Base-by-base conservation (phyloP, 73 alveolate genomes). In the Paramecium sexaurelia region DNA sequence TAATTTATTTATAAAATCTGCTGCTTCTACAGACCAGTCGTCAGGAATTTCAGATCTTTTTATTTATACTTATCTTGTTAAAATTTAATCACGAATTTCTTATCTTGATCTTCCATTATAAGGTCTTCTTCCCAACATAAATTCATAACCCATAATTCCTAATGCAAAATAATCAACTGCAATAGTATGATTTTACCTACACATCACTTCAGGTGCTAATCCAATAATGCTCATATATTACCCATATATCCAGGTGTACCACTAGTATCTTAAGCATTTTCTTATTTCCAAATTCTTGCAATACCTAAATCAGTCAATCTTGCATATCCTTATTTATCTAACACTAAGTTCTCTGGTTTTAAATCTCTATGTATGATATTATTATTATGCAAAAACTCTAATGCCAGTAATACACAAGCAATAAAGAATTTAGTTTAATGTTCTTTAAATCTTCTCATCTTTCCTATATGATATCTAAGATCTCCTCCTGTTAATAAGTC, bases 181-280 rank as follows among this genome's bases (percentile, higher is more conserved):
- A 1, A 94, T 67, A 0, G 91, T 67, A 47, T 94, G 94, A 56
- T 94, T 94, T 51, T 94, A 84, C 19, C 97, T 41, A 67, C 93
- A 66, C 97, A 94, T 94, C 13, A 94, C 94, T 55, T 94, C 97
- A 11, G 97, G 97, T 1, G 94, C 96, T 95, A 91, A 0, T 92
- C 22, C 8, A 26, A 68, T 9, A 87, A 40, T 6, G 1, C 7
- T 6, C 15, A 37, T 20, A 82, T 51, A 51, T 51, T 90, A 91
- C 95, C 97, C 99, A 97, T 97, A 92, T 98, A 98, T 6, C 99
- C 99, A 0, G 99, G 99, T 10, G 99, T 98, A 1, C 99, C 99
- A 40, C 98, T 94, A 45, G 99, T 98, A 89, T 98, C 99, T 75
- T 93, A 69, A n/a, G 98, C 93, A 84, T 98, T 98, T 41, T 97